These are phyloP conservation scores for Alternaria rosae DNA, from an alignment of 2,329 filamentous ascomycete genomes.

Conservation along the genomic window DNA sequence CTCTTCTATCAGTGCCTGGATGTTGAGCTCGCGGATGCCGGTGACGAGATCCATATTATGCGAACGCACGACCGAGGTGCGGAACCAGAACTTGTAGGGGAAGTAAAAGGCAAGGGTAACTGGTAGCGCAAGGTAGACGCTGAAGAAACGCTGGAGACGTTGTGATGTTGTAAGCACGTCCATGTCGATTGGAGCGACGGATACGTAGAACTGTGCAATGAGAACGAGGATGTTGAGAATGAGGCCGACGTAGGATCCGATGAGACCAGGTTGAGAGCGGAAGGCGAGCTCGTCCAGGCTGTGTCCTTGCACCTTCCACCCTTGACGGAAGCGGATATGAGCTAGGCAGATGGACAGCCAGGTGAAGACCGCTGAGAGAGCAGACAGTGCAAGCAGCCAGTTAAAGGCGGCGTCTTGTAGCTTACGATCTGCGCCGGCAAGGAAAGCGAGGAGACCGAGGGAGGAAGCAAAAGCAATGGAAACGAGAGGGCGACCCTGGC, in stretches of 20 bases:
- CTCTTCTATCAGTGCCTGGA: conserved; percentile 78
- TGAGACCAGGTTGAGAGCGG: conserved; percentile 76
- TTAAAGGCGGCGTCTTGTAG: conserved; percentile 60
- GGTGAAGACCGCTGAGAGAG: conserved; percentile 76
- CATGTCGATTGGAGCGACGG: conserved; percentile 75
- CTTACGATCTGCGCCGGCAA: conserved; percentile 54
- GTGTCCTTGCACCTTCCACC: conserved; percentile 67
- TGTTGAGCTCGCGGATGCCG: conserved; percentile 83
- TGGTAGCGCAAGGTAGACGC: conserved; percentile 73
- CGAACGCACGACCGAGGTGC: conserved; percentile 70
- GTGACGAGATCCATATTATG: conserved; percentile 87
- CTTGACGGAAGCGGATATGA: conserved; percentile 68
- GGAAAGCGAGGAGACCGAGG: conserved; percentile 68
- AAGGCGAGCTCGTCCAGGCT: conserved; percentile 82
- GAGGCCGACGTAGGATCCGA: conserved; percentile 83
- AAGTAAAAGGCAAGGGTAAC: conserved; percentile 74
- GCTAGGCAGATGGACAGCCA: conserved; percentile 74
- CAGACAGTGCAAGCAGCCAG: conserved; percentile 75
- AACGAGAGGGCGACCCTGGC: conserved; percentile 65
- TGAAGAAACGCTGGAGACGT: conserved; percentile 73
- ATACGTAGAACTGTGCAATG: conserved; percentile 86
- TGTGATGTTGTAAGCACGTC: conserved; percentile 52
- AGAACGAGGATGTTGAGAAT: conserved; percentile 78
- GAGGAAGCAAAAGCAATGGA: conserved; percentile 61
- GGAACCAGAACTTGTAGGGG: conserved; percentile 76